Evolutionary conservation across 176 grass and related monocot genomes (phyloP).

Genomic region (Oryza nivara): DNA sequence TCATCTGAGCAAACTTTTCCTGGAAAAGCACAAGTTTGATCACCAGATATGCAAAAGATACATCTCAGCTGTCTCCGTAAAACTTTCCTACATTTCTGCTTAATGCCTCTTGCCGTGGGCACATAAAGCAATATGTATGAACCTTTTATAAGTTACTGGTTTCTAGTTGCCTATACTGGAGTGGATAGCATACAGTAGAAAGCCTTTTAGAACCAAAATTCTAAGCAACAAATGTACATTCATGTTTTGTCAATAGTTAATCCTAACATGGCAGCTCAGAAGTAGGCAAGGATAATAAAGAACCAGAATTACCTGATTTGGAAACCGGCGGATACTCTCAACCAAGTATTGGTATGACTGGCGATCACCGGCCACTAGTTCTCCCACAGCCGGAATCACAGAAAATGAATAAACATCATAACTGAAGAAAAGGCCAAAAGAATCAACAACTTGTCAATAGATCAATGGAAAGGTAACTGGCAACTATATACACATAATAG

Average conservation of each 20-base stretch:
- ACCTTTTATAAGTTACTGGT: not conserved
- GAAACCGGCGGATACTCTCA: conserved; percentile 83
- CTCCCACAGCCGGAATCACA: conserved; percentile 86
- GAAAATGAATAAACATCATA: conserved; percentile 95
- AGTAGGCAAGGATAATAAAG: conserved; percentile 13
- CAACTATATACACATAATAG: not conserved
- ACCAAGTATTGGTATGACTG: conserved; percentile 94
- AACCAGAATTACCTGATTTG: conserved; percentile 63
- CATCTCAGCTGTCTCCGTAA: not conserved
- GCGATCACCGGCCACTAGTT: conserved; percentile 78
- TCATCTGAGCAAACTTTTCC: conserved; percentile 92
- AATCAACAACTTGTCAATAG: not conserved
- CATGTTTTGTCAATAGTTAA: not conserved
- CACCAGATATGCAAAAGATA: conserved; percentile 3
- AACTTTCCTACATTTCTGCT: not conserved
- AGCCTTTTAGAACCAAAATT: conserved; percentile 6
- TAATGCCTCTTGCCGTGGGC: not conserved
- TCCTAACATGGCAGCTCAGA: not conserved
- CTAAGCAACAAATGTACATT: not conserved
- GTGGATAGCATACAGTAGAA: not conserved
- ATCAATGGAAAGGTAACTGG: too few relatives aligned
- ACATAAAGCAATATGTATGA: not conserved
- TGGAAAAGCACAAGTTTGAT: conserved; percentile 37
- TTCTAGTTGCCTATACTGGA: not conserved
- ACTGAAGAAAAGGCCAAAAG: conserved; percentile 39